These are phyloP conservation scores for Termitomyces bulborhizus DNA, from an alignment of 768 basidiomycete genomes.

Conservation along the genomic window DNA sequence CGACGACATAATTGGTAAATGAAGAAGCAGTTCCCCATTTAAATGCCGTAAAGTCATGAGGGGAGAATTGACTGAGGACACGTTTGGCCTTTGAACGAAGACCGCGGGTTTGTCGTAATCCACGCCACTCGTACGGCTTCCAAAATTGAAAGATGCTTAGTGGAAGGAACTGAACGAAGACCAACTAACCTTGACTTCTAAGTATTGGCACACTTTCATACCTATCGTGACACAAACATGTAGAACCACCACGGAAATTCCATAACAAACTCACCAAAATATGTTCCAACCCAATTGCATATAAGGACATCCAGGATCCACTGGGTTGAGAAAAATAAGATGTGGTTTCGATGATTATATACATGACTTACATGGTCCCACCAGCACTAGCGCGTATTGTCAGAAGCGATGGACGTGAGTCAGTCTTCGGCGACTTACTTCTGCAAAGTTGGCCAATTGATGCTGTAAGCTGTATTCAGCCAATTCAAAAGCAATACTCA, in stretches of 20 bases:
- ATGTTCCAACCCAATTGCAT: constrained; percentile 87
- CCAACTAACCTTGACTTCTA: constrained; percentile 72
- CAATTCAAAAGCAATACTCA: constrained; percentile 83
- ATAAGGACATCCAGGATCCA: constrained; percentile 84
- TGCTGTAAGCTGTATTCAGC: constrained; percentile 87
- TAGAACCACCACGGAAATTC: not conserved
- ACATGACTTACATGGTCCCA: constrained; percentile 76
- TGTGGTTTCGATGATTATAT: constrained; percentile 5
- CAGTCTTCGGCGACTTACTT: constrained; percentile 42
- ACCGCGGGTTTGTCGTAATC: constrained; percentile 71
- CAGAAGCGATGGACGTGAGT: constrained; percentile 9
- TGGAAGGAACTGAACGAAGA: constrained; percentile 3
- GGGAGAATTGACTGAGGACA: constrained; percentile 79
- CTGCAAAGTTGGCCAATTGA: constrained; percentile 82
- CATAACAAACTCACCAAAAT: constrained; percentile 47
- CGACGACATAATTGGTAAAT: constrained; percentile 68
- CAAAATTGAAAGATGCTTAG: constrained; percentile 8
- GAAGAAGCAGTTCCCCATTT: constrained; percentile 79
- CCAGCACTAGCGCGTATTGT: constrained; percentile 59
- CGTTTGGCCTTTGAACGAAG: constrained; percentile 74
- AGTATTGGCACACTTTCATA: constrained; percentile 83
- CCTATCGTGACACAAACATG: constrained; percentile 33
- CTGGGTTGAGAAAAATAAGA: constrained; percentile 28
- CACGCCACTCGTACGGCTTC: constrained; percentile 83
- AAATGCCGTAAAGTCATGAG: constrained; percentile 84